Base-by-base conservation (phyloP, 176 grass and related monocot genomes). In the Oryza rufipogon region DNA sequence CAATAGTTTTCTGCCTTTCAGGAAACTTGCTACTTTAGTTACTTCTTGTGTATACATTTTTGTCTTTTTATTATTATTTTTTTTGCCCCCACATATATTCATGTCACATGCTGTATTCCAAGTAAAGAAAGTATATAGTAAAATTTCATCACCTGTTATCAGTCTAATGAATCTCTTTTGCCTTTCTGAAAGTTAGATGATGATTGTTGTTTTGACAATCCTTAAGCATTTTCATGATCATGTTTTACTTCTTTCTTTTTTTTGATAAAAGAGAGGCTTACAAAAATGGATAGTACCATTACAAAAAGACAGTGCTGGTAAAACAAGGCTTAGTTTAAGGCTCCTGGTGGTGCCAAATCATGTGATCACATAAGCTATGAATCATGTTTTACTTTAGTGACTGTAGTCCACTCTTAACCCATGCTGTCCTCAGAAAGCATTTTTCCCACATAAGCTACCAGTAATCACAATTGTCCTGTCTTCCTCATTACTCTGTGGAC, bases 41-140 rank as follows among this genome's bases (percentile, higher is more conserved):
- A 48, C 32, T 71, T 71, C 66, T 73, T 38, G 61, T 87, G 28
- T 70, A 87, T 56, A 87, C 26, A 77, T 82, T 69, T 61, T 42
- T 80, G 52, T 10, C 26, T 46, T 9, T 41, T 2, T 15, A 22
- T 32, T 32, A 32, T 32, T 32, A 32, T 32, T 32, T 48, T 36
- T 20, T 6, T 54, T 36, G 73, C 1, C 1, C 9, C 25, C 6
- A 39, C 73, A 7, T 41, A 2, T 45, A n/a, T 80, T 81, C 49
- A 14, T 66, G 17, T 56, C 64, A 76, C 19, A 70, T 25, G 66
- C 12, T 65, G 83, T 71, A 44, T 81, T 41, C 11, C 15, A 66
- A 70, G 34, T 69, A 26, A 42, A 71, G 9, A 69, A 49, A 46
- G 22, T 66, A 63, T 66, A 61, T 23, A 54, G 44, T 70, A 48